Base-by-base conservation (phyloP, 2,329 filamentous ascomycete genomes). In the Teratosphaeria epicoccoides region DNA sequence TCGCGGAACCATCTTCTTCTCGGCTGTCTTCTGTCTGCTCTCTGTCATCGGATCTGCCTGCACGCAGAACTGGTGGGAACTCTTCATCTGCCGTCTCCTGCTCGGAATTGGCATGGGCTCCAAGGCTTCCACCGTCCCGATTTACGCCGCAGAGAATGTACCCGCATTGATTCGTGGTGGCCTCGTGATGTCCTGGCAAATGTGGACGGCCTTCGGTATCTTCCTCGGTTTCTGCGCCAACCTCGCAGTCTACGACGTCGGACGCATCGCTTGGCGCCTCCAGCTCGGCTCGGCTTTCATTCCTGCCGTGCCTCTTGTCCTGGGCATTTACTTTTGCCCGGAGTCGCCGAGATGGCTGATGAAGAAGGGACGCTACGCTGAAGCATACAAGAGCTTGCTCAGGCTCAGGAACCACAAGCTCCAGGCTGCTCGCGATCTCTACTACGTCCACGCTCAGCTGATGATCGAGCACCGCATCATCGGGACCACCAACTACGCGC, bases 11-110 rank as follows among this genome's bases (percentile, higher is more conserved):
- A 70, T 73, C 23, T 70, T 71, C 51, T 28, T 71, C 52, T 62
- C 64, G 6, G 69, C 67, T 2, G 49, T 71, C 58, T 82, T 85
- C 63, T 84, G 79, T 62, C 71, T 87, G 25, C 76, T 85, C 63
- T 75, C 84, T 1, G 81, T 84, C 1, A 80, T 89, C 55, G 84
- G 83, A n/a, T 81, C 78, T 49, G 85, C 76, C 0, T 60, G 80
- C 14, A 73, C 75, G 7, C 79, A 83, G 56, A 78, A 67, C 29
- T 86, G 72, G 72, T 57, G 62, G 14, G 59, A 61, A 37, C 54
- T 69, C 4, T 55, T 69, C 2, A 60, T 50, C 24, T 66, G 61
- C 54, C 62, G 66, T 4, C 24, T 69, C 11, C 54, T 69, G 6
- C 61, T 68, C 47, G 69, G 70, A 14, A 66, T 72, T 11, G 71